A percentile compares a stretch with the other conserved stretches of the same genome.
Conservation (phyloP, 805 yeast genomes). For the Sugiyamaella smithiae region DNA sequence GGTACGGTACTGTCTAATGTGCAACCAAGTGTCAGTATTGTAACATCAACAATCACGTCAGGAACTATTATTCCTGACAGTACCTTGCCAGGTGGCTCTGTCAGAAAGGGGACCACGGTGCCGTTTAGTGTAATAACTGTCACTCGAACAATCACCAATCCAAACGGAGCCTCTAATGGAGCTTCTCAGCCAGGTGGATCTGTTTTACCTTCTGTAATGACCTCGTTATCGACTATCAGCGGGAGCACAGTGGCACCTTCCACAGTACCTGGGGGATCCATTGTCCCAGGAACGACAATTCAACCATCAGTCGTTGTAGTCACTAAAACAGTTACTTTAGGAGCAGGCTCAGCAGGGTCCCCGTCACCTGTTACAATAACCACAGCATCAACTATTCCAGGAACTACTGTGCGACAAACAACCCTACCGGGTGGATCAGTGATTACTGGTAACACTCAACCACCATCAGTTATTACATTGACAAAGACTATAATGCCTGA, state of each 20-base stretch:
- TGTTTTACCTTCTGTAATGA: slow-evolving; percentile 1
- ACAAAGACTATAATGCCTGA: background rate
- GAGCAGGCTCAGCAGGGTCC: background rate
- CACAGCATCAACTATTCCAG: slow-evolving; percentile 6
- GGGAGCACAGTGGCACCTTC: background rate
- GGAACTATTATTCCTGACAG: slow-evolving; percentile 1
- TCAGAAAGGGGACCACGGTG: slow-evolving; percentile 16
- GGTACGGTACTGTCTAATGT: no score
- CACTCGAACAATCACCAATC: slow-evolving; percentile 13
- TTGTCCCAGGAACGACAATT: slow-evolving; percentile 6
- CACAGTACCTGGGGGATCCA: slow-evolving; percentile 1
- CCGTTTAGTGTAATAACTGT: slow-evolving; percentile 8
- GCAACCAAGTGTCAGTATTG: background rate
- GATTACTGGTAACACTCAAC: slow-evolving; percentile 11
- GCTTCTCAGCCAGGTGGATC: background rate
- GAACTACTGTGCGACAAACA: slow-evolving; percentile 1
- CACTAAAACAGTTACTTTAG: background rate
- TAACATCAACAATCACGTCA: background rate
- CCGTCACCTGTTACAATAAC: background rate
- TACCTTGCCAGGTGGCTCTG: slow-evolving; percentile 6
- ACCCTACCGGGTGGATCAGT: slow-evolving; percentile 9
- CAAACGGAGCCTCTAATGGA: background rate
- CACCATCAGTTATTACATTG: slow-evolving; percentile 9
- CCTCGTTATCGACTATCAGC: background rate
- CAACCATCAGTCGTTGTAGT: background rate